phyloP scores from a whole-genome alignment of 495 filamentous ascomycete species.

The Friedmanniomyces simplex region DNA sequence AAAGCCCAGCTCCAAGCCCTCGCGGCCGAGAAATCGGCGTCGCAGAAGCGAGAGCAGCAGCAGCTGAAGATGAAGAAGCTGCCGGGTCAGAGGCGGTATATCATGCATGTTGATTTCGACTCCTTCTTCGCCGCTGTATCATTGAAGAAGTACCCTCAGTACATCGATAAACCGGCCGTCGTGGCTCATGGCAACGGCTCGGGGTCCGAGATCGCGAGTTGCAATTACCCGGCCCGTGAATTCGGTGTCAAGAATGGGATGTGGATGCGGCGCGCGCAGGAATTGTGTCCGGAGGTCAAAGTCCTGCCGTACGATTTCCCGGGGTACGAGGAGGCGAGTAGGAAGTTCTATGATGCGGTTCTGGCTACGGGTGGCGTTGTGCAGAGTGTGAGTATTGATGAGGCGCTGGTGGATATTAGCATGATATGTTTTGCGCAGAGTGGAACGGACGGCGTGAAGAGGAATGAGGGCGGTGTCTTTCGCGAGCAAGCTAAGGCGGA shows the following conservation, averaged over 20 bases:
- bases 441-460: conserved; percentile 55
- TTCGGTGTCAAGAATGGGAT: conserved; percentile 91
- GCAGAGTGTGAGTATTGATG: conserved; percentile 94
- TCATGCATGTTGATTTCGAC: conserved; percentile 97
- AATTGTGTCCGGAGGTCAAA: conserved; percentile 75
- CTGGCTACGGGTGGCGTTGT: conserved; percentile 69
- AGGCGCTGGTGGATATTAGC: conserved; percentile 76
- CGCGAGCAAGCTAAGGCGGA: conserved; percentile 74
- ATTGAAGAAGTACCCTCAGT: conserved; percentile 64
- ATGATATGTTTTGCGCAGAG: conserved; percentile 52
- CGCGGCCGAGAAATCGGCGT: conserved; percentile 54
- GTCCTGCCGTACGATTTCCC: conserved; percentile 88
- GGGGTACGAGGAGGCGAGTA: conserved; percentile 85
- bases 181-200: conserved; percentile 78
- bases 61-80: conserved; percentile 35
- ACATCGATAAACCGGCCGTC: conserved; percentile 69
- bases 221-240: conserved; percentile 81
- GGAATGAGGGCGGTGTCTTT: conserved; percentile 63
- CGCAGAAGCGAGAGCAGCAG: conserved; percentile 33
- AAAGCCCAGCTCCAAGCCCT: conserved; percentile 76
- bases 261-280: conserved; percentile 91
- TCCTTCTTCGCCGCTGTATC: conserved; percentile 96
- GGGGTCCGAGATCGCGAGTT: conserved; percentile 91
- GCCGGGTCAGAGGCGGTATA: conserved; percentile 61
- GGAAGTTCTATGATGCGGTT: conserved; percentile 75